Base-by-base conservation (phyloP, 2,329 filamentous ascomycete genomes). In the Sporothrix inflata region DNA sequence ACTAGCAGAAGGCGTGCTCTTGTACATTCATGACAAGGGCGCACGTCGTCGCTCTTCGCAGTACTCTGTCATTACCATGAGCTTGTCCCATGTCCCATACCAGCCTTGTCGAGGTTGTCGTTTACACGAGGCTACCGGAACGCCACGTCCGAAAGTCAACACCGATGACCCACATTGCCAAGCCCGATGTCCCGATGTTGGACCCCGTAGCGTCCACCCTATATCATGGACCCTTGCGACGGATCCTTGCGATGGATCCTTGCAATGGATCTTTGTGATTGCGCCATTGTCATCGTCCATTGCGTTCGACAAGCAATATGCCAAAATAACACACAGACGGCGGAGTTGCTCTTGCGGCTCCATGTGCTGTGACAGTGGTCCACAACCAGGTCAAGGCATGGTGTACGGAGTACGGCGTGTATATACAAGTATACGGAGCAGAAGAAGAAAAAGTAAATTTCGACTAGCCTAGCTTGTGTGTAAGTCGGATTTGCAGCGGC, bases 181-280 rank as follows among this genome's bases (percentile, higher is more conserved):
- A 61, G 57, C 57, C 57, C 57, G 57, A 61, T 40, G 51, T 40
- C 57, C 55, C 57, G 57, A 61, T 61, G 30, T 61, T 61, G 34
- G 30, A 21, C 30, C 57, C 51, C 51, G 51, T 55, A 55, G 51
- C 51, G 51, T 55, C 21, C 21, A 1, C n/a, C n/a, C n/a, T n/a
- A n/a, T n/a, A n/a, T n/a, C n/a, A n/a, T 55, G 51, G 24, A 55
- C 51, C 51, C 51, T 7, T 16, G 27, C 27, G 21, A 30, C 19
- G 21, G 57, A 34, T 11, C n/a, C 57, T 12, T 38, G 57, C 57
- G 34, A 61, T 55, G 51, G 24, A 55, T 24, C 51, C 51, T 7
- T 16, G 27, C 27, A 11, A 30, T 30, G 21, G 57, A 34, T 11
- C n/a, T 30, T 12, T 38, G 57, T 30, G 34, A 61, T 61, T 40